Evolutionary conservation across 495 filamentous ascomycete genomes (phyloP), one percentile per base, ranked within the genome.

Genomic region (Cetradonia linearis): DNA sequence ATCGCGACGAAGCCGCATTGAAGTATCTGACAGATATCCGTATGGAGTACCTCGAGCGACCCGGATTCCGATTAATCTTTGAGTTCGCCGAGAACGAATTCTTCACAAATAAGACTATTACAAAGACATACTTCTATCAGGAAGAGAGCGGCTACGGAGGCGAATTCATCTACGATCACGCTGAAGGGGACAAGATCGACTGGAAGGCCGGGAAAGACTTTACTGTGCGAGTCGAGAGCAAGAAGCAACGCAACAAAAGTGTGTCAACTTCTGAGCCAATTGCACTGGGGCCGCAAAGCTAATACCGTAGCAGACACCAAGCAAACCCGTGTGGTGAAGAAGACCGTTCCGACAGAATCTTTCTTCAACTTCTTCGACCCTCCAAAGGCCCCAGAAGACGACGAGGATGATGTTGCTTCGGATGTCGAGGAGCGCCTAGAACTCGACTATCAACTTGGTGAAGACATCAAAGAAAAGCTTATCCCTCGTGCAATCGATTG

Each of bases 301-400:
- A 38, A 55, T 11, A 11, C 20, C 28, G 18, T 31, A 56, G 33
- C 62, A 98, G 93, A 90, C 75, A 99, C 94, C 52, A 97, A 97
- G 81, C 94, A 99, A 73, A 97, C 93, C 61, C 89, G 94, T 62
- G 84, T 99, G 65, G 89, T 99, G 64, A 97, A 96, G 85, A 95
- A 95, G 78, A 96, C 91, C 18, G 92, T 97, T 44, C 94, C 94
- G 3, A 96, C 91, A 40, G 93, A 96, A 71, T 96, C 92, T 10
- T 99, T 99, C 81, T 99, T 99, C 84, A 97, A 96, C 81, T 99
- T 99, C 83, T 98, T 99, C 79, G 87, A 87, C 37, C 94, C 93
- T 7, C 94, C 94, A 3, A 88, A 89, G 74, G 85, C 89, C 55
- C 94, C 91, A 5, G 78, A 76, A 42, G 84, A 84, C 49, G 83